These are phyloP conservation scores for Delonix regia DNA, from an alignment of 306 rosid genomes.

Conservation along the genomic window DNA sequence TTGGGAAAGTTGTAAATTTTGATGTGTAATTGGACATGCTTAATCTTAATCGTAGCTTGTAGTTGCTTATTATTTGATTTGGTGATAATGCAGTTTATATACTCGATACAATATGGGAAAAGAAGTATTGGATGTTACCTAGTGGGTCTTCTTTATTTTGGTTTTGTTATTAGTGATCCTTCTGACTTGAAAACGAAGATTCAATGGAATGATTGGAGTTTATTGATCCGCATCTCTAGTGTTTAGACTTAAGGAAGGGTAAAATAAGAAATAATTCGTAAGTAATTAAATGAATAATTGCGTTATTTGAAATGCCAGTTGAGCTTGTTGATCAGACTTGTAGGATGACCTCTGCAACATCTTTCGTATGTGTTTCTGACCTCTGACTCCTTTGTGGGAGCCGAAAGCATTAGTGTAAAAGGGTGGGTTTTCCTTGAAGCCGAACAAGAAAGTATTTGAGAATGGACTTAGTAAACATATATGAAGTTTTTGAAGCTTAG, in stretches of 20 bases:
- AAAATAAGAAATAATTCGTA: background rate
- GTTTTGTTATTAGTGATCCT: background rate
- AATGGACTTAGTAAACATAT: background rate
- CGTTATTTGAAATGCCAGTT: background rate
- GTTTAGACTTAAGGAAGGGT: background rate
- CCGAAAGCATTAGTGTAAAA: background rate
- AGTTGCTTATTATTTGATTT: constrained; percentile 16
- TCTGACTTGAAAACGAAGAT: background rate
- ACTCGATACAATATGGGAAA: constrained; percentile 19
- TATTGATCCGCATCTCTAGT: background rate
- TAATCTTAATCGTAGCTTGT: constrained; percentile 10
- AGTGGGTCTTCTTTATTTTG: background rate
- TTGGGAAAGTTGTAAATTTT: constrained; percentile 50
- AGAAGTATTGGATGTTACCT: constrained; percentile 13
- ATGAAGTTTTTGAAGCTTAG: background rate
- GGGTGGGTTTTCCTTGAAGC: background rate
- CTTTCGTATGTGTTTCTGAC: background rate
- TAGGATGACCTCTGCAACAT: background rate
- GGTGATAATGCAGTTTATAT: constrained; percentile 20
- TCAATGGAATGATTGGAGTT: background rate
- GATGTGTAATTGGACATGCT: constrained; percentile 38
- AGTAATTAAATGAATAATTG: too few relatives aligned
- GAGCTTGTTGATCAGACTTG: background rate
- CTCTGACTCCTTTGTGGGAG: background rate
- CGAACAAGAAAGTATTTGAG: background rate